These are phyloP conservation scores for Pseudogymnoascus verrucosus DNA, from an alignment of 2,329 filamentous ascomycete genomes.

Conservation along the genomic window DNA sequence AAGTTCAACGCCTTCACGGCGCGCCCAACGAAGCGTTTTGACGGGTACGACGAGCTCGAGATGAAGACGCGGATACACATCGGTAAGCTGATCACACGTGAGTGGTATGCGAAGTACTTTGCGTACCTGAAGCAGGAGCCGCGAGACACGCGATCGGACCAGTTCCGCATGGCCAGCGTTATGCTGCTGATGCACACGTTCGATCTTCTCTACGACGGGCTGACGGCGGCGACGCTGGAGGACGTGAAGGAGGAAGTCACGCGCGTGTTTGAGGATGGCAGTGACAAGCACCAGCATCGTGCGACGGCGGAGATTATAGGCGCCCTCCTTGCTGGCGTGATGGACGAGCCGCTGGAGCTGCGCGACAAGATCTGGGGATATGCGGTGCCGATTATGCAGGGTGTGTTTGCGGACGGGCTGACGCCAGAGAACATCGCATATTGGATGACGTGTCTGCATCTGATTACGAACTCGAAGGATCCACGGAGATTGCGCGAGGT, in stretches of 20 bases:
- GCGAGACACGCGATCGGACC: conserved; percentile 69
- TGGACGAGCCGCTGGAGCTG: conserved; percentile 66
- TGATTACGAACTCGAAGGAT: conserved; percentile 82
- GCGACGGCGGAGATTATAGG: conserved; percentile 91
- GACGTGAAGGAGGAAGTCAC: conserved; percentile 77
- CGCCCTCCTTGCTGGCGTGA: conserved; percentile 71
- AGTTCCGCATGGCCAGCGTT: conserved; percentile 82
- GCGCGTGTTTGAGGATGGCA: conserved; percentile 81
- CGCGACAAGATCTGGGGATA: conserved; percentile 79
- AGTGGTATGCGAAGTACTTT: conserved; percentile 85
- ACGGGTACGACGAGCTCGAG: conserved; percentile 73
- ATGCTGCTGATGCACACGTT: conserved; percentile 85
- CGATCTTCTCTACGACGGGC: conserved; percentile 74
- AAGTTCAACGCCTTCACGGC: conserved; percentile 72
- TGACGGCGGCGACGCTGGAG: conserved; percentile 71
- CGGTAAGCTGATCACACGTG: conserved; percentile 66
- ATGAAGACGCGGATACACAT: conserved; percentile 67
- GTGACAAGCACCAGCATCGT: conserved; percentile 94
- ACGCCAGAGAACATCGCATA: conserved; percentile 92
- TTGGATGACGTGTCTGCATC: conserved; percentile 89
- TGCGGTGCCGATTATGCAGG: conserved; percentile 77
- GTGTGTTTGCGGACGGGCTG: conserved; percentile 81
- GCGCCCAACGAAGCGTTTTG: conserved; percentile 56
- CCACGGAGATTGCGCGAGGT: conserved; percentile 81
- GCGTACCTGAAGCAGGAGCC: conserved; percentile 95